Conservation (phyloP, 202 grass and related monocot species). For the Carex arenaria region DNA sequence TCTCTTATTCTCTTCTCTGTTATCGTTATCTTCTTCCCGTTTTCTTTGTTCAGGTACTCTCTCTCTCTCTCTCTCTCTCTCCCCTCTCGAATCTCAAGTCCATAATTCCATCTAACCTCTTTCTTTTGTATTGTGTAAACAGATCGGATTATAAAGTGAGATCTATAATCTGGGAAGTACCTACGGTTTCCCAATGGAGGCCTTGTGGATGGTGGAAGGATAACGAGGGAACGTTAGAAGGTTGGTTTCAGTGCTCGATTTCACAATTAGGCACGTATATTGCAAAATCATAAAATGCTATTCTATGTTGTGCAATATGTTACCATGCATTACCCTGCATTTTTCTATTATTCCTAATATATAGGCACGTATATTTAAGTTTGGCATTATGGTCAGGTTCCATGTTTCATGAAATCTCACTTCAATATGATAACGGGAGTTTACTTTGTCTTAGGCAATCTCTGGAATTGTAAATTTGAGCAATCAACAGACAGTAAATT, state of each 20-base stretch:
- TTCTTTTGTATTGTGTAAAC: slow-evolving; percentile 4
- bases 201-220: slow-evolving; percentile 61
- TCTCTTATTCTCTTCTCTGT: slow-evolving; percentile 39
- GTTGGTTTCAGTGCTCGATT: background rate
- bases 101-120: background rate
- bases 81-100: background rate
- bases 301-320: background rate
- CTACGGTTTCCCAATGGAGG: slow-evolving; percentile 51
- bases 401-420: background rate
- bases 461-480: background rate
- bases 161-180: slow-evolving; percentile 58
- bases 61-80: background rate
- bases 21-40: slow-evolving; percentile 30
- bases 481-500: background rate
- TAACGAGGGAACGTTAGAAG: background rate
- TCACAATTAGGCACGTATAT: background rate
- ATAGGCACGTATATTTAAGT: background rate
- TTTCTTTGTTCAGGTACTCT: slow-evolving; percentile 34
- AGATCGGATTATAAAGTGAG: slow-evolving; percentile 3
- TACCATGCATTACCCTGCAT: background rate
- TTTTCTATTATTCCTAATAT: background rate
- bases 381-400: background rate
- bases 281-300: background rate
- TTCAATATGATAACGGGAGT: background rate
- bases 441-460: background rate